Evolutionary conservation across 2,329 filamentous ascomycete genomes (phyloP).

Genomic region (Leptographium flavum): DNA sequence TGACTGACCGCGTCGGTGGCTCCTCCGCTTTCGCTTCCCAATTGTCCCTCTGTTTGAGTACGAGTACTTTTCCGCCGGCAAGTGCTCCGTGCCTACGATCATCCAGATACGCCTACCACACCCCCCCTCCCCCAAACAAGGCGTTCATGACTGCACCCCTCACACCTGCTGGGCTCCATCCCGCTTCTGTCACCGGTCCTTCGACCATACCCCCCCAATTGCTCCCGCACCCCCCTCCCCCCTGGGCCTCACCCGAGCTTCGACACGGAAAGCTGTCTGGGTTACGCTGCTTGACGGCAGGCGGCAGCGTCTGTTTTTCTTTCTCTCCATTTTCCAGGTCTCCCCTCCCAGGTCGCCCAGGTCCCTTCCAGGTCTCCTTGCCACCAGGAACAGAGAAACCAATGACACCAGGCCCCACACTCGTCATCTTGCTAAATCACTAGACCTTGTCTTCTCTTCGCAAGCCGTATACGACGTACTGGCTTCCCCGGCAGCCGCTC

Average conservation of each 20-base stretch:
- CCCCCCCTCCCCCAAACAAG: not conserved
- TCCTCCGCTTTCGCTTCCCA: not conserved
- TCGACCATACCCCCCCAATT: not conserved
- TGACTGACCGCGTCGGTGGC: not conserved
- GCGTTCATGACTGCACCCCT: not conserved
- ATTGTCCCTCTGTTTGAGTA: not conserved
- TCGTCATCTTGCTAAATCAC: not conserved
- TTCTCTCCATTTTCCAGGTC: no score
- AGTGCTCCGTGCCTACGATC: no score
- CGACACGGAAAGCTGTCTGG: not conserved
- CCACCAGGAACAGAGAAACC: not conserved
- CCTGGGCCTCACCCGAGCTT: not conserved
- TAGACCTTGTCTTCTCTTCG: not conserved
- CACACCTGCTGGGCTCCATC: not conserved
- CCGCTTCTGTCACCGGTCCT: not conserved
- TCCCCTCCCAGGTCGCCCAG: no score
- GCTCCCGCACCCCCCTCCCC: not conserved
- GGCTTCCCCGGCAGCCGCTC: slow-evolving; percentile 1
- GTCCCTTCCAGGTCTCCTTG: no score
- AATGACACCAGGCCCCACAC: slow-evolving; percentile 1
- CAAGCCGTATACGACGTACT: not conserved
- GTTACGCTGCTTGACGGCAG: slow-evolving; percentile 1
- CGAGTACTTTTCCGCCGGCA: no score
- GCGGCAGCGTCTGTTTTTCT: not conserved
- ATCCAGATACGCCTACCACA: slow-evolving; percentile 2